A percentile compares a stretch with the other conserved stretches of the same genome.
Evolutionary conservation across 2,329 filamentous ascomycete species (phyloP).

Genomic region (Diaporthe helianthi): DNA sequence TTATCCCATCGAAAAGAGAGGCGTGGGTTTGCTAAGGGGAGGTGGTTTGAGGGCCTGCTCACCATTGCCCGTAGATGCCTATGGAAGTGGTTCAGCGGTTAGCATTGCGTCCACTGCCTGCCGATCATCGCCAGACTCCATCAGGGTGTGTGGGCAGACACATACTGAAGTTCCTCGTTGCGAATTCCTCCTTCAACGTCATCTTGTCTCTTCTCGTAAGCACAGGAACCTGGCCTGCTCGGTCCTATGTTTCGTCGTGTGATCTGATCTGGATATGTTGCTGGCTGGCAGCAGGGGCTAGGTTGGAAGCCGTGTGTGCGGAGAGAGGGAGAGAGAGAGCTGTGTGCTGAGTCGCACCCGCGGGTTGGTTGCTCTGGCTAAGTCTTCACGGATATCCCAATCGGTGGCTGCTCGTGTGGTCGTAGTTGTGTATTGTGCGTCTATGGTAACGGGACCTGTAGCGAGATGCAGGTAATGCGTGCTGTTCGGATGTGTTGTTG

Average conservation of each 20-base stretch:
- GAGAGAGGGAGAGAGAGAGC: neutral
- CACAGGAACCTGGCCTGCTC: conserved; percentile 12
- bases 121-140: conserved; percentile 28
- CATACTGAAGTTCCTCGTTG: conserved; percentile 77
- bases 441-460: conserved; percentile 17
- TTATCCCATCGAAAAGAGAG: conserved; percentile 24
- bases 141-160: conserved; percentile 34
- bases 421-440: neutral
- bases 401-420: conserved; percentile 2
- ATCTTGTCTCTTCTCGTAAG: conserved; percentile 56
- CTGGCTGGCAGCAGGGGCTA: conserved; percentile 8
- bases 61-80: conserved; percentile 83
- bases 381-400: conserved; percentile 1
- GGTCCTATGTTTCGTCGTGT: neutral
- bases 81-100: conserved; percentile 39
- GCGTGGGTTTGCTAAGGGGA: neutral
- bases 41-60: conserved; percentile 45
- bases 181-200: conserved; percentile 76
- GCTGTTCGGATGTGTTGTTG: conserved; percentile 14
- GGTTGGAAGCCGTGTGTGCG: neutral
- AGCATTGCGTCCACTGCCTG: conserved; percentile 39
- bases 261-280: neutral
- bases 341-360: conserved; percentile 15
- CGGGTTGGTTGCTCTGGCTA: neutral
- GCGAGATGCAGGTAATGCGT: conserved; percentile 21